Evolutionary conservation across 352 stramenopile genomes (phyloP).

Genomic region (Albugo laibachii): DNA sequence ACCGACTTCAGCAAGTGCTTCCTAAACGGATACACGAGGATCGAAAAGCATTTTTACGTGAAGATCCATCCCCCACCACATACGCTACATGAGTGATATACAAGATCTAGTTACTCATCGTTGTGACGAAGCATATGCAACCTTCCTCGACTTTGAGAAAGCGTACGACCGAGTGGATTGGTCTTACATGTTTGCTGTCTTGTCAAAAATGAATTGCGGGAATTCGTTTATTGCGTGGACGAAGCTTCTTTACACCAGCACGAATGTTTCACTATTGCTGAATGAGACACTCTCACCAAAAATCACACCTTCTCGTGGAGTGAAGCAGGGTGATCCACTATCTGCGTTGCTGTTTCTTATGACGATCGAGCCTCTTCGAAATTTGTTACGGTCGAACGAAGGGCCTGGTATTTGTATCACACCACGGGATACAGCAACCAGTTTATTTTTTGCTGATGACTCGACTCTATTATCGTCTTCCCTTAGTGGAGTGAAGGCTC

Average conservation of each 20-base stretch:
- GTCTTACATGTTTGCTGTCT: constrained; percentile 3
- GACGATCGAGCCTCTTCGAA: constrained; percentile 1
- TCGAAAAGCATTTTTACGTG: not conserved
- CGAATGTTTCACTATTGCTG: constrained; percentile 3
- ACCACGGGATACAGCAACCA: not conserved
- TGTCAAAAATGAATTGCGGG: constrained; percentile 5
- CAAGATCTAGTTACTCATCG: constrained; percentile 2
- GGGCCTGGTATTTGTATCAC: not conserved
- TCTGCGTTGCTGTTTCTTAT: constrained; percentile 1
- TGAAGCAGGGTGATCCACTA: constrained; percentile 7
- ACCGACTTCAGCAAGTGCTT: not conserved
- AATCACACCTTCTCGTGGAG: constrained; percentile 2
- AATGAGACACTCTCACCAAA: constrained; percentile 6
- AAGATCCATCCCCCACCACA: constrained; percentile 7
- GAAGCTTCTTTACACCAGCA: constrained; percentile 3
- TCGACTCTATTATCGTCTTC: constrained; percentile 4
- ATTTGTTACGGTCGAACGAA: constrained; percentile 1
- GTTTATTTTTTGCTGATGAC: constrained; percentile 7
- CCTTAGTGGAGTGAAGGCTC: constrained; percentile 1
- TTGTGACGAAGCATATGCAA: not conserved
- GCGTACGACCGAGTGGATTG: constrained; percentile 5
- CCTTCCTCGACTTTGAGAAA: not conserved
- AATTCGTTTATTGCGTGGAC: constrained; percentile 3
- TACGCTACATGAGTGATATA: constrained; percentile 6
- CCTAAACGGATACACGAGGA: constrained; percentile 3